Evolutionary conservation across 805 yeast species (phyloP).

Genomic region (Starmerella ratchasimensis): DNA sequence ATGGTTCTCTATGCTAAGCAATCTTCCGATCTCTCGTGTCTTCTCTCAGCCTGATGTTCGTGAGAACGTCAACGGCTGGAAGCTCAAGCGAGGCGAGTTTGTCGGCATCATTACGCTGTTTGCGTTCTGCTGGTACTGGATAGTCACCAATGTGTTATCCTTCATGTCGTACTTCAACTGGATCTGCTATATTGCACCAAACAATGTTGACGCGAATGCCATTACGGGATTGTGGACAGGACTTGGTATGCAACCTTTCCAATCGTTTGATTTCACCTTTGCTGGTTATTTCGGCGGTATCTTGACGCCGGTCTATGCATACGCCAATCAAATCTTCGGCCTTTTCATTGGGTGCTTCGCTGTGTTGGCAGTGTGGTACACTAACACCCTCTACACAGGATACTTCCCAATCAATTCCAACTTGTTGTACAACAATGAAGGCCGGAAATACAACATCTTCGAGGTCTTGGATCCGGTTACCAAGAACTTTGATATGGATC

Average conservation of each 20-base stretch:
- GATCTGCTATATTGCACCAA: constrained; percentile 42
- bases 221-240: constrained; percentile 41
- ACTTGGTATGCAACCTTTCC: constrained; percentile 37
- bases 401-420: constrained; percentile 40
- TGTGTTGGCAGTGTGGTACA: constrained; percentile 29
- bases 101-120: constrained; percentile 32
- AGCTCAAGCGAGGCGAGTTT: constrained; percentile 36
- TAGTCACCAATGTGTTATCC: constrained; percentile 50
- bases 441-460: constrained; percentile 33
- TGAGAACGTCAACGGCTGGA: constrained; percentile 45
- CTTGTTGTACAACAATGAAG: constrained; percentile 32
- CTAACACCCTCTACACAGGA: constrained; percentile 38
- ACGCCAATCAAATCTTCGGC: constrained; percentile 25
- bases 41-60: constrained; percentile 30
- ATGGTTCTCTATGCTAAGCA: constrained; percentile 45
- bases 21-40: constrained; percentile 35
- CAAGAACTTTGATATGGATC: constrained; percentile 32
- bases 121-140: constrained; percentile 48
- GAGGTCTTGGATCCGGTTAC: constrained; percentile 33
- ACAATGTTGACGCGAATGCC: constrained; percentile 45
- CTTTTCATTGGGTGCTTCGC: constrained; percentile 25
- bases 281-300: constrained; percentile 3
- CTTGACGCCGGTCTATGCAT: constrained; percentile 7
- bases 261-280: constrained; percentile 34
- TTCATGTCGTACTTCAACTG: constrained; percentile 51